Percentiles rank a stretch among this genome's conserved stretches.
These are phyloP conservation scores for Jimgerdemannia flammicorona DNA, from an alignment of 192 early-diverging fungal species.

Conservation along the genomic window DNA sequence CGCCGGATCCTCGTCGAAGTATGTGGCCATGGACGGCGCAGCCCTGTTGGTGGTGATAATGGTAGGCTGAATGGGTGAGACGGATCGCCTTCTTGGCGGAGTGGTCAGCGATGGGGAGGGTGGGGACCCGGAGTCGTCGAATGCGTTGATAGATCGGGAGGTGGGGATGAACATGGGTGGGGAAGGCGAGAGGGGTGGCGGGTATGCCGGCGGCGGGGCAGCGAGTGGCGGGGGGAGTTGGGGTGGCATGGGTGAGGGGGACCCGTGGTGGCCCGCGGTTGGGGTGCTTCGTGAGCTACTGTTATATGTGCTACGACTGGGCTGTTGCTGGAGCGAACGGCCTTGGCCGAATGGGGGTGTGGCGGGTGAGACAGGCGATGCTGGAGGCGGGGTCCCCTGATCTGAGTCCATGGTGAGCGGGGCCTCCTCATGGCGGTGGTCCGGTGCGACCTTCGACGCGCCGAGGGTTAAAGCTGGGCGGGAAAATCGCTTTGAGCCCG, in stretches of 20 bases:
- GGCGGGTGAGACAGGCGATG: not conserved
- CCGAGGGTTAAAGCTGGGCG: not conserved
- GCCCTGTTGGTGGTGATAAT: not conserved
- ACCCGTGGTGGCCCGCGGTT: not conserved
- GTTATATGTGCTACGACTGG: not conserved
- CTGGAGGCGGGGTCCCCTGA: not conserved
- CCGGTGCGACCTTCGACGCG: not conserved
- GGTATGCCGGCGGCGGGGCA: not conserved
- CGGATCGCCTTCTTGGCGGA: not conserved
- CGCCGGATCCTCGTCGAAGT: not conserved
- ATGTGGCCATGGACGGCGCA: not conserved
- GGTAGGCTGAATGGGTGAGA: not conserved
- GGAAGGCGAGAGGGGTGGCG: not conserved
- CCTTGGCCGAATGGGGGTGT: not conserved
- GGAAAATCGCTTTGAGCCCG: not conserved
- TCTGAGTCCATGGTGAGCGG: not conserved
- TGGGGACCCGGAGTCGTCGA: not conserved
- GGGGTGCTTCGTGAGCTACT: not conserved
- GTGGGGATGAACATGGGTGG: not conserved
- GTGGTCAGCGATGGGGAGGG: not conserved
- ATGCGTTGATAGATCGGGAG: not conserved
- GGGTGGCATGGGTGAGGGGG: too few species aligned
- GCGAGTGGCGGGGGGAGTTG: not conserved
- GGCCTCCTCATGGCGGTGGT: not conserved
- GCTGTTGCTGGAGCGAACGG: not conserved